Evolutionary conservation across 139 green algal genomes (phyloP).

Genomic region (Picochlorum sp.): DNA sequence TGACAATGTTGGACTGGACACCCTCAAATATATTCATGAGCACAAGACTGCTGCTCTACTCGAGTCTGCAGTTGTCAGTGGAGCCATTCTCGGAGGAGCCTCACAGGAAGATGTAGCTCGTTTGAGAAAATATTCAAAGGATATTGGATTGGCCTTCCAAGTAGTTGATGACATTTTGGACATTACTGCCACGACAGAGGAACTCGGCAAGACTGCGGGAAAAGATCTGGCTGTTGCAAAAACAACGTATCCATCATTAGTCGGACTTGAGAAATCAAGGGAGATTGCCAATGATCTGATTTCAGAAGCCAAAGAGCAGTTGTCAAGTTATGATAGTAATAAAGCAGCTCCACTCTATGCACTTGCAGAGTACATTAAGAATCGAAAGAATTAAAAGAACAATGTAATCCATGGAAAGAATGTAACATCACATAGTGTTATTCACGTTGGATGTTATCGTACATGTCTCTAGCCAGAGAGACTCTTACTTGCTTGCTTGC

Average conservation of each 20-base stretch:
- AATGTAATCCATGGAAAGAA: conserved; percentile 1
- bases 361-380: conserved; percentile 93
- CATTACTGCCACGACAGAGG: conserved; percentile 82
- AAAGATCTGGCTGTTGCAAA: conserved; percentile 94
- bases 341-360: conserved; percentile 77
- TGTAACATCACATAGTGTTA: too few species aligned
- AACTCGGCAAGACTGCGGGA: conserved; percentile 96
- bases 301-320: conserved; percentile 75
- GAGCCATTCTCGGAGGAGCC: conserved; percentile 82
- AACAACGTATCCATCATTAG: conserved; percentile 94
- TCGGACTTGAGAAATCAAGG: conserved; percentile 35
- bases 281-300: conserved; percentile 88
- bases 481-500: too few species aligned
- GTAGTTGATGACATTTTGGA: conserved; percentile 99
- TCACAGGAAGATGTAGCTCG: conserved; percentile 76
- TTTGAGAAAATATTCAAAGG: conserved; percentile 82
- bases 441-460: too few species aligned
- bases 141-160: conserved; percentile 98
- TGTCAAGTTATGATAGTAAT: conserved; percentile 65
- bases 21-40: conserved; percentile 96
- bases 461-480: too few species aligned
- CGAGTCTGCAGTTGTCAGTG: conserved; percentile 86
- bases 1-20: conserved; percentile 75
- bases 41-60: conserved; percentile 98
- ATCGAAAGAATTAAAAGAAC: conserved; percentile 72